phyloP scores from a whole-genome alignment of 371 early-diverging fungal species.

The Capillidium rhysosporum region DNA sequence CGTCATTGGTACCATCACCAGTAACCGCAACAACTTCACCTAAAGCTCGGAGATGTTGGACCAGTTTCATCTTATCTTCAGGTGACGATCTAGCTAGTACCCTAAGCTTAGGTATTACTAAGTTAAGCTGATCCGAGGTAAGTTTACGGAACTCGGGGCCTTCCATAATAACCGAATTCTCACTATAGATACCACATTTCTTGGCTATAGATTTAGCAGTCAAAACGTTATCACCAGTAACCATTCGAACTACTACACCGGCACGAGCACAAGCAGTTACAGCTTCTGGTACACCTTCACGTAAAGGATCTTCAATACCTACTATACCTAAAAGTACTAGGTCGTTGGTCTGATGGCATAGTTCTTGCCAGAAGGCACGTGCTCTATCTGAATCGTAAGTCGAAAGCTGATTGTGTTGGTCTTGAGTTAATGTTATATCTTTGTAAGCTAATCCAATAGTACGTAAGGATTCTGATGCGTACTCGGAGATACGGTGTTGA shows the following conservation, averaged over 20 bases:
- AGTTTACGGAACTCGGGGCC: conserved; percentile 43
- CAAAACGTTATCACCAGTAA: conserved; percentile 58
- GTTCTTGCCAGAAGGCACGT: conserved; percentile 20
- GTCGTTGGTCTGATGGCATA: too few species aligned
- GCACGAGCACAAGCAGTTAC: conserved; percentile 42
- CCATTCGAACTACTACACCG: conserved; percentile 66
- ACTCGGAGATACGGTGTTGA: conserved; percentile 34
- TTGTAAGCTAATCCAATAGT: conserved; percentile 47
- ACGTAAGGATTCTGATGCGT: conserved; percentile 37
- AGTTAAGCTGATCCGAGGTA: conserved; percentile 21
- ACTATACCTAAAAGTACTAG: conserved; percentile 34
- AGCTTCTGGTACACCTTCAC: conserved; percentile 43
- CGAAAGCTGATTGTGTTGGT: conserved; percentile 17
- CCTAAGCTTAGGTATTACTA: conserved; percentile 32
- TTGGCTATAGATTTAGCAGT: conserved; percentile 55
- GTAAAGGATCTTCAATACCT: conserved; percentile 56
- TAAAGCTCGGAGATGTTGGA: conserved; percentile 29
- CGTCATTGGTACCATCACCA: conserved; percentile 66
- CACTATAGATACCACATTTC: conserved; percentile 39
- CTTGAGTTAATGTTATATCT: conserved; percentile 33
- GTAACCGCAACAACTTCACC: conserved; percentile 63
- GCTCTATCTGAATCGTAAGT: conserved; percentile 16
- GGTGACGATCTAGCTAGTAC: conserved; percentile 58
- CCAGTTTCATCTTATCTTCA: conserved; percentile 51
- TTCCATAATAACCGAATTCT: conserved; percentile 38